phyloP scores from a whole-genome alignment of 345 rosid species.

The Eucalyptus marginata region DNA sequence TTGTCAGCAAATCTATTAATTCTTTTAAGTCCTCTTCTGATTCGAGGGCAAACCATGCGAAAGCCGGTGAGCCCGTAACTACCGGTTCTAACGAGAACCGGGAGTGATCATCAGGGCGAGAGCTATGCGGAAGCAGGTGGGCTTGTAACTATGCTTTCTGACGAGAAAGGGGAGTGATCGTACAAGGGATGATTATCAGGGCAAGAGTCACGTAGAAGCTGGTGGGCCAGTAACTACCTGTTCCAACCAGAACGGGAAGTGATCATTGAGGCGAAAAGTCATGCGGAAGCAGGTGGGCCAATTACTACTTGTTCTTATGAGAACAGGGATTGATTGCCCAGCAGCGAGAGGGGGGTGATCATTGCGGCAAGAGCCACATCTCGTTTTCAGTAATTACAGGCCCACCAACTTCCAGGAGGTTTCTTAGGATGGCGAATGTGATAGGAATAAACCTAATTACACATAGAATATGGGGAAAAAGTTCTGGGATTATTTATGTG shows the following conservation, averaged over 20 bases:
- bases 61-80: neutral
- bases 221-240: neutral
- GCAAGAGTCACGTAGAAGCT: rapidly evolving
- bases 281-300: neutral
- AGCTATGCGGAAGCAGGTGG: neutral
- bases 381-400: too few species aligned
- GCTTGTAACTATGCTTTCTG: neutral
- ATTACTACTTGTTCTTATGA: neutral
- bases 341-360: too few species aligned
- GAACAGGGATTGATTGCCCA: neutral
- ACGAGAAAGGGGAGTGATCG: neutral
- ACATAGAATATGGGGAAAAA: neutral
- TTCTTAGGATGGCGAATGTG: neutral
- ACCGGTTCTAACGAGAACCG: rapidly evolving
- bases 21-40: neutral
- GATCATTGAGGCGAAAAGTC: rapidly evolving
- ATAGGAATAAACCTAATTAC: too few species aligned
- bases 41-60: neutral
- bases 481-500: neutral
- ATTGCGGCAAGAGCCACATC: neutral
- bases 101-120: neutral
- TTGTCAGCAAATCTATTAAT: neutral
- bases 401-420: neutral
- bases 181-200: neutral
- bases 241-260: neutral